Base-by-base conservation (phyloP, 2,329 filamentous ascomycete species). In the Cytospora chrysosperma region DNA sequence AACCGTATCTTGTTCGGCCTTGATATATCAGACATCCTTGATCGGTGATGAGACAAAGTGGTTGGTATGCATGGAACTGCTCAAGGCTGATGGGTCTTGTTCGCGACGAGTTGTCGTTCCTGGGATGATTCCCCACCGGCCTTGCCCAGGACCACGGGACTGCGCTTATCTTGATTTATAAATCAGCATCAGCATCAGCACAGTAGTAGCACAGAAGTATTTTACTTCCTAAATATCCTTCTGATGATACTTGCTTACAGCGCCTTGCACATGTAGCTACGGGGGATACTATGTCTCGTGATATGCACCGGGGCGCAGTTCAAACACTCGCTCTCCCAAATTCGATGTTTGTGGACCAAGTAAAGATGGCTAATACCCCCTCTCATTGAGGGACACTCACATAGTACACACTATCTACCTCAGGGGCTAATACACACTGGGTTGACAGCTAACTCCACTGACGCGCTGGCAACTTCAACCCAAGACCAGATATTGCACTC, bases 401-500 rank as follows among this genome's bases (percentile, higher is more conserved):
- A n/a, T n/a, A n/a, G n/a, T n/a, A 9, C 43, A 21, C 9, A 21
- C 43, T 8, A 21, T 24, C 43, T 47, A 10, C n/a, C 43, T 24
- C n/a, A 47, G 43, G 43, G 43, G 43, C 43, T 24, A 24, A 21
- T 47, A n/a, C 43, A n/a, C 43, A 47, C 43, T 19, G 12, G 43
- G 43, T 47, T 13, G 21, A 24, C n/a, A 10, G n/a, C n/a, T 47
- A 47, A 47, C n/a, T 47, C 43, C n/a, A 47, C 43, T 43, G 40
- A 17, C 37, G 40, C 40, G 19, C 17, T 21, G 19, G 40, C 40
- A 43, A 12, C 40, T n/a, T 15, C 40, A 10, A 43, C 43, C n/a
- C 43, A 47, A 21, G 43, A 10, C n/a, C 43, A 47, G 86, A n/a
- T 82, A 47, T 84, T 47, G n/a, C 26, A 28, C 37, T 5, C n/a